These are phyloP conservation scores for Allomyces arbusculus DNA, from an alignment of 192 early-diverging fungal genomes.

Conservation along the genomic window DNA sequence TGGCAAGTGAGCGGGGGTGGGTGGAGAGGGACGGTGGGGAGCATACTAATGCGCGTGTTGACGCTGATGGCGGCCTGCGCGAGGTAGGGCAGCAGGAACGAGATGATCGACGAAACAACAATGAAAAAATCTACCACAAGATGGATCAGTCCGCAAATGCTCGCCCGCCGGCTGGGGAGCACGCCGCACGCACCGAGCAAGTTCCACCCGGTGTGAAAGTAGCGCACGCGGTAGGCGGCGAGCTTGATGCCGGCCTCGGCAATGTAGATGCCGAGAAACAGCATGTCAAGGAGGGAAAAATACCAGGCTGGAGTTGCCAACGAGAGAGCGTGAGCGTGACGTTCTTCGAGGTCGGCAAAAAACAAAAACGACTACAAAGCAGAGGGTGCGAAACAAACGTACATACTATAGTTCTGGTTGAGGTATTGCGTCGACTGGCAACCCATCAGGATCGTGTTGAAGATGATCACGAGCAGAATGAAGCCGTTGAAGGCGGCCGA, in stretches of 20 bases:
- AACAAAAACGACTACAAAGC: not conserved
- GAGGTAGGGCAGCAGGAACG: slow-evolving; percentile 2
- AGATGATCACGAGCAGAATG: not conserved
- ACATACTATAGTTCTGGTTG: not conserved
- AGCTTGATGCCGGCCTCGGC: not conserved
- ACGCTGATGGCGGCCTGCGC: not conserved
- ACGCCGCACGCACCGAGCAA: not conserved
- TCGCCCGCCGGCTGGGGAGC: not conserved
- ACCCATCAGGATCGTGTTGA: not conserved
- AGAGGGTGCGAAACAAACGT: not conserved
- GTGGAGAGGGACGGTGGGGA: not conserved
- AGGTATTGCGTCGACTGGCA: not conserved
- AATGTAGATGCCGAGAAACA: not conserved
- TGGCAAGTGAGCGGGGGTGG: not conserved
- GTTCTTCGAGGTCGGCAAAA: not conserved
- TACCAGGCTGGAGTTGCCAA: not conserved
- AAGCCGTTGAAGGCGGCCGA: not conserved
- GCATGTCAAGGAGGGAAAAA: not conserved
- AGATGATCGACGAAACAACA: not conserved
- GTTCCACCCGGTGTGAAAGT: not conserved
- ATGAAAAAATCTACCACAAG: not conserved
- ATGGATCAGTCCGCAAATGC: not conserved
- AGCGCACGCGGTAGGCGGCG: not conserved
- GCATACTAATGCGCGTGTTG: not conserved
- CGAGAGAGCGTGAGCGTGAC: not conserved